Evolutionary conservation across 768 basidiomycete species (phyloP), one percentile per base, ranked within the genome.

Genomic region (Kwoniella europaea): DNA sequence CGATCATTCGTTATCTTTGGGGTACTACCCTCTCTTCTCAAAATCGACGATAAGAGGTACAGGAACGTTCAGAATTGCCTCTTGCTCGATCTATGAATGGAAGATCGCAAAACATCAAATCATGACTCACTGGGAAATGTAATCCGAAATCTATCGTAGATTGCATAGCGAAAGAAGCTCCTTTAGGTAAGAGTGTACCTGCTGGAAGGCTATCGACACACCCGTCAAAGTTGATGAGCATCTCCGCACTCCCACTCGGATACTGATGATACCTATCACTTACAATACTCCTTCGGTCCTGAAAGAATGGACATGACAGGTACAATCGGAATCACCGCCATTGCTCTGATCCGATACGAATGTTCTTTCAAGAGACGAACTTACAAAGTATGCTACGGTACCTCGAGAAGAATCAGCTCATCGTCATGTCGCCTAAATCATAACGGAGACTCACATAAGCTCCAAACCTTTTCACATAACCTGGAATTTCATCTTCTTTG

Each of bases 131-230:
- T 1, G 79, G 79, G 61, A 81, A 77, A 68, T 81, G 79, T 24
- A 81, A 50, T 10, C 77, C 77, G 58, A 81, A 81, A 61, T 81
- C 79, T 27, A 81, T 67, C 3, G 79, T 81, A 7, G 79, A 63
- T 72, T 79, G 77, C 77, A 81, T 79, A 10, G 77, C 79, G 52
- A 81, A 81, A n/a, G 65, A 72, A n/a, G 74, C 74, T 13, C 79
- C 79, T 60, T 76, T 73, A 22, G 79, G 79, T 10, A 81, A 62
- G 4, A 81, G 67, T 15, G 79, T 81, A 4, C 79, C 79, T 16
- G 79, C 79, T 46, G 79, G 79, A 4, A 81, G 63, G 66, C 79
- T 68, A 24, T 18, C 1, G 20, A n/a, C 29, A 16, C 18, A 24
- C 1, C 15, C 46, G 22, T 10, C 12, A 22, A 15, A 27, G 16